These are phyloP conservation scores for Candida vartiovaarae DNA, from an alignment of 805 yeast species.

Conservation along the genomic window DNA sequence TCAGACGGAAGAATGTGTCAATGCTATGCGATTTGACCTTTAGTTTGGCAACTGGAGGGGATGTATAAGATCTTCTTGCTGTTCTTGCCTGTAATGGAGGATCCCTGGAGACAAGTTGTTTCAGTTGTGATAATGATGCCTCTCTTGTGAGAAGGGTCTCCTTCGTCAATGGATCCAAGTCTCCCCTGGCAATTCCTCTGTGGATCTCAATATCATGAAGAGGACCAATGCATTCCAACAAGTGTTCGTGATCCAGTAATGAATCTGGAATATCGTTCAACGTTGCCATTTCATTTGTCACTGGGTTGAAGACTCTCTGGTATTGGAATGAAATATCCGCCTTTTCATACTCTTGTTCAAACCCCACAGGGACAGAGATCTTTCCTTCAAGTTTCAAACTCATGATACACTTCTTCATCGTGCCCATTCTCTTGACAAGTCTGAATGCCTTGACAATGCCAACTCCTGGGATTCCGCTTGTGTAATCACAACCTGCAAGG, in stretches of 20 bases:
- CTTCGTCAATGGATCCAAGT: slow-evolving; percentile 50
- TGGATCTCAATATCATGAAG: slow-evolving; percentile 41
- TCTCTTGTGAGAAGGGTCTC: slow-evolving; percentile 16
- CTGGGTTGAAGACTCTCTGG: slow-evolving; percentile 82
- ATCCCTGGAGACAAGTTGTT: background rate
- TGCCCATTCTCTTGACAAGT: slow-evolving; percentile 43
- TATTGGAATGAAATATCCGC: slow-evolving; percentile 78
- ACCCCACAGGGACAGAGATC: slow-evolving; percentile 44
- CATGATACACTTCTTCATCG: slow-evolving; percentile 49
- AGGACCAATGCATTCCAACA: slow-evolving; percentile 34
- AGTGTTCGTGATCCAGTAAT: slow-evolving; percentile 18
- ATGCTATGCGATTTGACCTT: slow-evolving; percentile 3
- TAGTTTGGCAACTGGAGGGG: background rate
- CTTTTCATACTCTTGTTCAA: slow-evolving; percentile 48
- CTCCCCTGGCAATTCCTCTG: slow-evolving; percentile 52
- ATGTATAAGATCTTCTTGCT: slow-evolving; percentile 3
- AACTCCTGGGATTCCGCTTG: slow-evolving; percentile 74
- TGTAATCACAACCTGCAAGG: slow-evolving; percentile 94
- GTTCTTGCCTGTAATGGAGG: background rate
- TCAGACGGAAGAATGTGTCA: slow-evolving; percentile 11
- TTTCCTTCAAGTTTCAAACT: slow-evolving; percentile 58
- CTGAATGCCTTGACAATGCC: slow-evolving; percentile 75
- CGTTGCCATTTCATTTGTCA: slow-evolving; percentile 38
- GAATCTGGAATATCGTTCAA: slow-evolving; percentile 48
- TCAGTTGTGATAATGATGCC: background rate